Conservation (phyloP, 2,329 filamentous ascomycete genomes). For the Aspergillus quadricinctus region DNA sequence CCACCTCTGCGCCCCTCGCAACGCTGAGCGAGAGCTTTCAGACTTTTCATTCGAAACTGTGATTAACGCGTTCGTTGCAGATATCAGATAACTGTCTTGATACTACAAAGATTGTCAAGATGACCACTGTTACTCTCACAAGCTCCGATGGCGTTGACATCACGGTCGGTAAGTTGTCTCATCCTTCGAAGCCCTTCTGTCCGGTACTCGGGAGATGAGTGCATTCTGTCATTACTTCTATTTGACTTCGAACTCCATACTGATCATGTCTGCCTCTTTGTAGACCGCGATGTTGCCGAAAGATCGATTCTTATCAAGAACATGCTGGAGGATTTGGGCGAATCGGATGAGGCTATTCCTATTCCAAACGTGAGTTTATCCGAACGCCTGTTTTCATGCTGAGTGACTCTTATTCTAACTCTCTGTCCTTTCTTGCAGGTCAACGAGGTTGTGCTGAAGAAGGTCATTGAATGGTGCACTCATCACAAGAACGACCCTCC, state of each 20-base stretch:
- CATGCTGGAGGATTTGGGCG: conserved; percentile 90
- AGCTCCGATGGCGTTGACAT: conserved; percentile 50
- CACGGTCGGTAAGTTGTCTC: conserved; percentile 44
- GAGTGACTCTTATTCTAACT: not conserved
- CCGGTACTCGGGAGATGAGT: not conserved
- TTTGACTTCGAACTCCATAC: not conserved
- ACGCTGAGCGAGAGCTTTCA: not conserved
- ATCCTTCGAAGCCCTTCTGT: not conserved
- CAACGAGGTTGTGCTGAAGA: conserved; percentile 87
- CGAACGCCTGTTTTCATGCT: not conserved
- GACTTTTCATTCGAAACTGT: not conserved
- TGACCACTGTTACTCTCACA: conserved; percentile 42
- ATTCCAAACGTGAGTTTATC: conserved; percentile 57
- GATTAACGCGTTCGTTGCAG: not conserved
- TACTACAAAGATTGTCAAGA: conserved; percentile 12
- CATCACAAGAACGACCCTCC: conserved; percentile 88
- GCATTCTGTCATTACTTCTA: not conserved
- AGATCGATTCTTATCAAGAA: conserved; percentile 96
- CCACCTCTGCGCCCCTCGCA: not conserved
- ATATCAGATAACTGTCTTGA: not conserved
- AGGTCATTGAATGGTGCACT: conserved; percentile 97
- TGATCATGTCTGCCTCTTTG: conserved; percentile 28
- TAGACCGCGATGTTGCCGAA: conserved; percentile 80
- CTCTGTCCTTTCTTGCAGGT: conserved; percentile 50
- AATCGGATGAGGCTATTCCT: conserved; percentile 56